A percentile compares a stretch with the other conserved stretches of the same genome.
phyloP scores from a whole-genome alignment of 1,284 basidiomycete species.

The Inonotus hispidus region DNA sequence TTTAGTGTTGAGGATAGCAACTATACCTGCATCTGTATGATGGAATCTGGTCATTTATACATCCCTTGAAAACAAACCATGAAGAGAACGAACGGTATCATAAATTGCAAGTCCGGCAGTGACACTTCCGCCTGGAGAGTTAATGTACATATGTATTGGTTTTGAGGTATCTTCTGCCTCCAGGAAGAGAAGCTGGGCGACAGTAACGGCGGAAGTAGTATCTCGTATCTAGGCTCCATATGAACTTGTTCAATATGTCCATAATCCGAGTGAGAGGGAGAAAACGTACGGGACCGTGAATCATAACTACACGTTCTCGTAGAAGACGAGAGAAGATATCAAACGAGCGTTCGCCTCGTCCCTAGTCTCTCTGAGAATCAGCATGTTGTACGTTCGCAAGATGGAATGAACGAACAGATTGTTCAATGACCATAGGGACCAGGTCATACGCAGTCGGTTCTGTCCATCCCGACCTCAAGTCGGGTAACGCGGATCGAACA shows the following conservation, averaged over 20 bases:
- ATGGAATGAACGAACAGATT: slow-evolving; percentile 56
- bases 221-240: slow-evolving; percentile 69
- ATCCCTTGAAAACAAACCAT: not conserved
- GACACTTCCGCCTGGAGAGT: slow-evolving; percentile 90
- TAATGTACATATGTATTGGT: slow-evolving; percentile 92
- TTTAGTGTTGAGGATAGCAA: slow-evolving; percentile 15
- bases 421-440: slow-evolving; percentile 90
- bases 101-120: slow-evolving; percentile 93
- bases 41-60: not conserved
- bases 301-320: slow-evolving; percentile 88
- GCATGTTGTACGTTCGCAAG: not conserved
- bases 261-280: slow-evolving; percentile 20
- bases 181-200: slow-evolving; percentile 88
- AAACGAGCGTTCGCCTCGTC: slow-evolving; percentile 87
- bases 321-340: slow-evolving; percentile 91
- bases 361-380: slow-evolving; percentile 40
- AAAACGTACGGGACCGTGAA: slow-evolving; percentile 77
- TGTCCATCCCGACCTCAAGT: slow-evolving; percentile 6
- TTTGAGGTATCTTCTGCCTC: slow-evolving; percentile 90
- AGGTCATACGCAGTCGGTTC: slow-evolving; percentile 32
- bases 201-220: slow-evolving; percentile 75
- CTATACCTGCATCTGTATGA: slow-evolving; percentile 67
- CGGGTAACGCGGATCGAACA: not conserved
- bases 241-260: not conserved
- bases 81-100: slow-evolving; percentile 64